A percentile compares a stretch with the other conserved stretches of the same genome.
These are phyloP conservation scores for Coemansia sp. DNA, from an alignment of 192 early-diverging fungal genomes.

Conservation along the genomic window DNA sequence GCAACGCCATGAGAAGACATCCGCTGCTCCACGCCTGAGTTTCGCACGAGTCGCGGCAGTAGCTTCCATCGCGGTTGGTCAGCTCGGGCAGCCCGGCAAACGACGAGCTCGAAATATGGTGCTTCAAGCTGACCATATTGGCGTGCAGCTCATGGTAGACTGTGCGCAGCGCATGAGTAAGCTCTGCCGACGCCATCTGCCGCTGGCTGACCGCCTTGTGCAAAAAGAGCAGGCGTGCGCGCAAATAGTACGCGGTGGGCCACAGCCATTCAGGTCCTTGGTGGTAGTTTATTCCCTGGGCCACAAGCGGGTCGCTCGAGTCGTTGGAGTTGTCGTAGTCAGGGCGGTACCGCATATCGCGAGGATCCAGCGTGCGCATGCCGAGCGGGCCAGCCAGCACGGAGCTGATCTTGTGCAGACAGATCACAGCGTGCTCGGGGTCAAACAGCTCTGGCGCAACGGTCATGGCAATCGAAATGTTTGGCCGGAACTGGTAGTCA, in stretches of 20 bases:
- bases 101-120: slow-evolving; percentile 60
- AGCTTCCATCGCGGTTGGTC: slow-evolving; percentile 81
- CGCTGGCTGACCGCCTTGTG: slow-evolving; percentile 20
- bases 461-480: slow-evolving; percentile 86
- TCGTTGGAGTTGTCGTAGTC: slow-evolving; percentile 92
- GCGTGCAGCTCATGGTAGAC: slow-evolving; percentile 71
- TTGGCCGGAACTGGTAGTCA: slow-evolving; percentile 93
- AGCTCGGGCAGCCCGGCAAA: slow-evolving; percentile 95
- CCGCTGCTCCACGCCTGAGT: slow-evolving; percentile 87
- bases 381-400: slow-evolving; percentile 80
- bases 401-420: slow-evolving; percentile 67
- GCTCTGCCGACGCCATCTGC: background rate
- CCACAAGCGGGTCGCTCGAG: slow-evolving; percentile 73
- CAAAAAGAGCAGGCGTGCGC: slow-evolving; percentile 76
- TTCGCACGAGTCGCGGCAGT: slow-evolving; percentile 80
- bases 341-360: slow-evolving; percentile 90
- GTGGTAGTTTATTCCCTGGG: slow-evolving; percentile 98
- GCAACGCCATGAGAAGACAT: slow-evolving; percentile 43
- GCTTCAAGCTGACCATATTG: slow-evolving; percentile 67
- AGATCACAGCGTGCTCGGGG: slow-evolving; percentile 65
- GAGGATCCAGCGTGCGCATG: slow-evolving; percentile 95
- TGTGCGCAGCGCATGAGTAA: slow-evolving; percentile 54
- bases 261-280: slow-evolving; percentile 99
- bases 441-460: slow-evolving; percentile 94
- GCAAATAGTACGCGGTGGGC: slow-evolving; percentile 84